Base-by-base conservation (phyloP, 768 basidiomycete genomes). In the Rhizopogon sp. region DNA sequence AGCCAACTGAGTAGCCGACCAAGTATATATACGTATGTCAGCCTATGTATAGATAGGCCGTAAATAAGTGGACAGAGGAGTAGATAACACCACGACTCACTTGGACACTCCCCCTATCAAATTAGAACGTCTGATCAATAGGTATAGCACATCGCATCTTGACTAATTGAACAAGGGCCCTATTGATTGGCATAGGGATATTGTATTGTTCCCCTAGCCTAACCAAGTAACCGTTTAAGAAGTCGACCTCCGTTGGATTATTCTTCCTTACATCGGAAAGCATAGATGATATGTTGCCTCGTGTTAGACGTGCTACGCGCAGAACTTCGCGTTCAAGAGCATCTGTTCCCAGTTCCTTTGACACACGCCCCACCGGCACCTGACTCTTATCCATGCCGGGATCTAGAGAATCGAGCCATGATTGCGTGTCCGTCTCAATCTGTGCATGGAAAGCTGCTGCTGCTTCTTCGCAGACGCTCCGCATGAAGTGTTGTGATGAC, bases 191-290 rank as follows among this genome's bases (percentile, higher is more conserved):
- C 64, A 85, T 87, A 16, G 71, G 67, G 31, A 93, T 72, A 6
- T 74, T 71, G 60, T 86, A 79, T 39, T 74, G 68, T 45, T 70
- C 60, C 25, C 88, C 95, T 7, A 93, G 70, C 7, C 73, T 70
- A 29, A 84, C 64, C 47, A 98, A 68, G 66, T 93, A 91, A 5
- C 95, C 94, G 56, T 90, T 93, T 62, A 97, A 75, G 62, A 74
- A 90, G 16, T 87, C 81, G 22, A 98, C 79, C 72, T 98, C 94
- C 0, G 93, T 94, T 5, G 64, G 57, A 50, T 74, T 72, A 42
- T 85, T 85, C 33, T 70, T 69, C 58, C 77, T 78, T 29, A 95
- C 67, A 64, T 96, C 93, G 14, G 74, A 66, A 16, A 93, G 74
- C 82, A 93, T 97, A 14, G 88, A 90, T 6, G 92, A 93, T 50